Base-by-base conservation (phyloP, 331 rosid species). In the Pyracantha coccinea region DNA sequence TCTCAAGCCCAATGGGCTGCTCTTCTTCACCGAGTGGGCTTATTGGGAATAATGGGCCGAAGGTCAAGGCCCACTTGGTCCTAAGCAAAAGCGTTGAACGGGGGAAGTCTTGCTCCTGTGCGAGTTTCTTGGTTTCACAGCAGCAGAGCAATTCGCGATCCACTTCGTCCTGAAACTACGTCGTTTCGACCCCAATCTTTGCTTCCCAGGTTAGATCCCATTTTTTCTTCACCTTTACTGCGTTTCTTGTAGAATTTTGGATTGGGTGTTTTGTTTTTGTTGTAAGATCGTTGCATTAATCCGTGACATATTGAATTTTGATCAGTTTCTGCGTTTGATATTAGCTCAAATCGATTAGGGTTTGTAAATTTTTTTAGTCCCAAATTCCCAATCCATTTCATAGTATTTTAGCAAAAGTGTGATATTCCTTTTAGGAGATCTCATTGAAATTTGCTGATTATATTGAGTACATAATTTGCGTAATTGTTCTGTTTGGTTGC, bases 201-300 rank as follows among this genome's bases (percentile, higher is more conserved):
- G 52, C 54, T 23, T 31, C 54, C 23, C 77, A n/a, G 77, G 77
- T 73, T 60, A 61, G 59, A 73, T 25, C 69, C n/a, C 29, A 7
- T 17, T 67, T 20, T 61, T 38, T 35, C 45, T 38, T 38, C 45
- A 38, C 77, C 25, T 3, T 33, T 16, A 8, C n/a, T 33, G 24
- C 24, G 5, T 55, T 71, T 14, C 2, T 15, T 71, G 4, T 33
- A n/a, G 33, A 17, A 63, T 23, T 24, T 58, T 2, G 9, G 2
- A 54, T 58, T 72, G n/a, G 67, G 66, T 10, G 32, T 60, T 58
- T 16, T 25, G 58, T 24, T 35, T 12, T n/a, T 60, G 59, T 19
- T 60, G n/a, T 41, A 4, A 25, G 50, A 16, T 73, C 25, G 24
- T 58, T 35, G 5, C 24, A 6, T 60, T 6, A 24, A 59, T 59